Evolutionary conservation across 140 eudicot genomes (phyloP).

Genomic region (Flaveria floridana): DNA sequence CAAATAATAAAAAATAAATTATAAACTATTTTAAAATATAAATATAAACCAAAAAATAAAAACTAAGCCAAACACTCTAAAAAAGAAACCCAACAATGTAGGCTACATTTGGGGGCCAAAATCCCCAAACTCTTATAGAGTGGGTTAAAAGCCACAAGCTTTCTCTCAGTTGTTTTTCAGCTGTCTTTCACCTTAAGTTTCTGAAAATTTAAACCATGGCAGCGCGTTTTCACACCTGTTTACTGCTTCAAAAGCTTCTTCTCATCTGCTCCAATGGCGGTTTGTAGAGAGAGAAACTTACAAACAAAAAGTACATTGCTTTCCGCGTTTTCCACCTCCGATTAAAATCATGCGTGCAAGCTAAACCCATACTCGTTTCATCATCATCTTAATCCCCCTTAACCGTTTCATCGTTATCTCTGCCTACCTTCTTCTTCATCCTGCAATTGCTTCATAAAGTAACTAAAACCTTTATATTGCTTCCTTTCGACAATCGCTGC

Average conservation of each 20-base stretch:
- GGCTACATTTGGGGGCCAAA: background rate
- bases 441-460: slow-evolving; percentile 12
- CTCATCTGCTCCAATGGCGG: slow-evolving; percentile 24
- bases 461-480: background rate
- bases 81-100: background rate
- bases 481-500: background rate
- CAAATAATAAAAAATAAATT: too few relatives aligned
- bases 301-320: slow-evolving; percentile 50
- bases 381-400: slow-evolving; percentile 25
- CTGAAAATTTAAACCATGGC: slow-evolving; percentile 28
- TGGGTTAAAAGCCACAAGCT: background rate
- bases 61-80: too few relatives aligned
- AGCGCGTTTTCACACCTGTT: slow-evolving; percentile 41
- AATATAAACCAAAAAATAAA: too few relatives aligned
- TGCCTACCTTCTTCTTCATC: slow-evolving; percentile 26
- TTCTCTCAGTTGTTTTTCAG: slow-evolving; percentile 13
- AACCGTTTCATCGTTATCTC: slow-evolving; percentile 62
- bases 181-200: slow-evolving; percentile 48
- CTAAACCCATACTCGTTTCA: slow-evolving; percentile 37
- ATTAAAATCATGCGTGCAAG: slow-evolving; percentile 84
- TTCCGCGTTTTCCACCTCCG: slow-evolving; percentile 62
- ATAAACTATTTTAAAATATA: too few relatives aligned
- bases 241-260: background rate
- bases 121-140: background rate
- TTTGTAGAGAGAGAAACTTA: slow-evolving; percentile 25